These are phyloP conservation scores for Pyropia yezoensis DNA, from an alignment of 23 red algal genomes.

Conservation along the genomic window DNA sequence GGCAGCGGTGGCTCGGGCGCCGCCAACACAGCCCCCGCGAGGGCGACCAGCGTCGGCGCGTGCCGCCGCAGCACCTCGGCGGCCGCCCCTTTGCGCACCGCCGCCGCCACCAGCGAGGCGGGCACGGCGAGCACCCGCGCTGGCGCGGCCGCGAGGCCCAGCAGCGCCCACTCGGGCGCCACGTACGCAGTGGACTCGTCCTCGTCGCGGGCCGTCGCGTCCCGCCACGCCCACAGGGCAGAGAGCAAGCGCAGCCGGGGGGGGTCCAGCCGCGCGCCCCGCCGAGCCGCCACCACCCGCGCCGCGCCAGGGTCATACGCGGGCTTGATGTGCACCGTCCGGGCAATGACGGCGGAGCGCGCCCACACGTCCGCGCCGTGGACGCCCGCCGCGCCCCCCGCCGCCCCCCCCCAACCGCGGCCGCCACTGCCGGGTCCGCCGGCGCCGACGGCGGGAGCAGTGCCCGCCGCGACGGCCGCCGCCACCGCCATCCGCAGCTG, in stretches of 20 bases:
- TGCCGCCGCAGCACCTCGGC: conserved; percentile 27
- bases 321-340: conserved; percentile 31
- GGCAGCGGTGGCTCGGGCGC: neutral
- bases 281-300: conserved; percentile 19
- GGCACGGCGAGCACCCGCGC: conserved; percentile 21
- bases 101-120: conserved; percentile 17
- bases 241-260: conserved; percentile 40
- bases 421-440: no score
- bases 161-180: conserved; percentile 29
- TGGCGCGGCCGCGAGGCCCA: conserved; percentile 33
- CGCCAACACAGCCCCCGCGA: conserved; percentile 34
- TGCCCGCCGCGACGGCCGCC: conserved; percentile 16
- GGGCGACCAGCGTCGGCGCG: conserved; percentile 20
- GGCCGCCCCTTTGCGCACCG: conserved; percentile 12
- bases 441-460: no score
- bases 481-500: conserved; percentile 44
- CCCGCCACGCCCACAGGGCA: conserved; percentile 74
- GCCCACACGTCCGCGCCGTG: conserved; percentile 15
- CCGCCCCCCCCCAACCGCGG: no score
- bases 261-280: conserved; percentile 19
- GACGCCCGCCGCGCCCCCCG: no score
- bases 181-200: conserved; percentile 88
- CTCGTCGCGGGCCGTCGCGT: conserved; percentile 62
- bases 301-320: conserved; percentile 24
- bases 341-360: conserved; percentile 33